Evolutionary conservation across 768 basidiomycete species (phyloP), one percentile per base, ranked within the genome.

Genomic region (Lanmaoa rubissima): DNA sequence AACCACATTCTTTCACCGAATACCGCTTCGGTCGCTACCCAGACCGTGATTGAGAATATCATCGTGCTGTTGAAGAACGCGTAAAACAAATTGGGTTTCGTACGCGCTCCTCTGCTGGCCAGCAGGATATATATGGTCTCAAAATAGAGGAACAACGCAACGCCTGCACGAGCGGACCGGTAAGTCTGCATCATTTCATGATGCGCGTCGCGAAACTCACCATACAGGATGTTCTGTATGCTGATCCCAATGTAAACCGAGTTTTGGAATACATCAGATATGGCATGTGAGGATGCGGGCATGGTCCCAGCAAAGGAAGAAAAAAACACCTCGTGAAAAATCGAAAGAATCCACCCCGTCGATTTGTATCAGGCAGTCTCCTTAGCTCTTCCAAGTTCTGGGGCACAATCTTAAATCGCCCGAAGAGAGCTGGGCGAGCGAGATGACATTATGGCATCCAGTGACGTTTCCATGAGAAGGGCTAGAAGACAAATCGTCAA

Each of bases 1-100:
- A 78, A 59, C 78, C 78, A 79, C 63, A 75, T 70, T 19, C 67
- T 51, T 55, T 73, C 60, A 3, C 69, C 65, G 32, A 74, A 69
- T 6, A 71, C 16, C 4, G 47, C 46, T 2, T 50, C 16, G 4
- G 58, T 52, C 14, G 59, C 61, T n/a, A 73, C 53, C 56, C 69
- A 73, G 19, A 75, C 49, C 0, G 75, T 72, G 65, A 65, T 60
- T 16, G 64, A 63, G 26, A 72, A 49, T 2, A 73, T 21, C 58
- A 72, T 62, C 16, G 52, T 32, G 34, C 6, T 70, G 39, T 66
- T 70, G 34, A 72, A 70, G 41, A 61, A 11, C 24, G 50, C 61
- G 16, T 71, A 70, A 10, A 69, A 64, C n/a, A 53, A 0, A 19
- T 67, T 48, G 1, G 58, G 54, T 47, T 34, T 60, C 28, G 35